Percentiles rank a stretch among this genome's conserved stretches.
Conservation (phyloP, 257 asterid genomes). For the Orobanche coerulescens region DNA sequence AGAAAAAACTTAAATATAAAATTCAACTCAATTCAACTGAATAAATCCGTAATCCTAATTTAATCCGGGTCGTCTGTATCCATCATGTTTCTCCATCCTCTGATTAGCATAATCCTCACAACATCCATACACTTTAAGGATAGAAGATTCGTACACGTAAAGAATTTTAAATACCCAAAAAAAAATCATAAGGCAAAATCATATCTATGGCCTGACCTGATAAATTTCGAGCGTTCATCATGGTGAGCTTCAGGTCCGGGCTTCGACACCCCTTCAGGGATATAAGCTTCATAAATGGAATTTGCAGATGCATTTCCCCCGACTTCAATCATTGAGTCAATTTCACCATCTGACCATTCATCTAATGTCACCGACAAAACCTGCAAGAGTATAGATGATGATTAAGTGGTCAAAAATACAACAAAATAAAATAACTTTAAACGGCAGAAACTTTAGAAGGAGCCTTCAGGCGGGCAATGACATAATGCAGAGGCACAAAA, state of each 20-base stretch:
- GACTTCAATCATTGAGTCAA: slow-evolving; percentile 86
- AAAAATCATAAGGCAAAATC: too few relatives aligned
- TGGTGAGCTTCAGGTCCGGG: slow-evolving; percentile 74
- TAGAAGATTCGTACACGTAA: too few relatives aligned
- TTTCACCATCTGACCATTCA: slow-evolving; percentile 92
- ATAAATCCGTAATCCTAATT: too few relatives aligned
- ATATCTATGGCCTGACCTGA: slow-evolving; percentile 41
- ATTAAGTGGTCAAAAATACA: background rate
- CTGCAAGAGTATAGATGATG: slow-evolving; percentile 32
- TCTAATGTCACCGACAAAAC: slow-evolving; percentile 95
- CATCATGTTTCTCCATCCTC: too few relatives aligned
- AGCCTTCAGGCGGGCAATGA: background rate
- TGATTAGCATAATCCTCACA: too few relatives aligned
- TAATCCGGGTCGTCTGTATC: too few relatives aligned
- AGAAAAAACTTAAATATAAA: background rate
- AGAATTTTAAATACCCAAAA: too few relatives aligned
- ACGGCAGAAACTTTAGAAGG: background rate
- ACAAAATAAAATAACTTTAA: background rate
- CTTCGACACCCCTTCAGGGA: slow-evolving; percentile 81
- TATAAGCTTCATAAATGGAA: slow-evolving; percentile 92
- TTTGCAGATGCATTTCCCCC: slow-evolving; percentile 97
- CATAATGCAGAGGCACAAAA: too few relatives aligned
- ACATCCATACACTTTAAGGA: too few relatives aligned
- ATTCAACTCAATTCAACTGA: background rate
- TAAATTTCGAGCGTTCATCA: slow-evolving; percentile 70